Evolutionary conservation across 495 filamentous ascomycete genomes (phyloP).

Genomic region (Penicillium turbatum): DNA sequence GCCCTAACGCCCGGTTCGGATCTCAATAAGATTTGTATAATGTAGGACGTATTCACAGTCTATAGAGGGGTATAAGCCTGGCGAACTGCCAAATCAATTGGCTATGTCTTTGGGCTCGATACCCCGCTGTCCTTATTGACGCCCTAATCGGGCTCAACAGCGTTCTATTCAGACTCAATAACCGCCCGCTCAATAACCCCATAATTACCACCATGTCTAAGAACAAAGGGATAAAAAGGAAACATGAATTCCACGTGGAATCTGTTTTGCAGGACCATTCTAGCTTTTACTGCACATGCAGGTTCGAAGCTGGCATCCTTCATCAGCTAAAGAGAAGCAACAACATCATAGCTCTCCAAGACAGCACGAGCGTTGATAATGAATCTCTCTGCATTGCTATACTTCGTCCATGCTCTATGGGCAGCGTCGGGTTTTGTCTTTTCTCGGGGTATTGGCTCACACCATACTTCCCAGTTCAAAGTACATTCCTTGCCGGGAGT

Average conservation of each 20-base stretch:
- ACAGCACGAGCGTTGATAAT: constrained; percentile 3
- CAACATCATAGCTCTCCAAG: neutral
- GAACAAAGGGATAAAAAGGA: constrained; percentile 1
- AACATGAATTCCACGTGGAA: constrained; percentile 1
- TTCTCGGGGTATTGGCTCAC: neutral
- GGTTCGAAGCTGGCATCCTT: neutral
- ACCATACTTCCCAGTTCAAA: constrained; percentile 21
- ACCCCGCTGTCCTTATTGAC: constrained; percentile 16
- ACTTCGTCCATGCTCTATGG: constrained; percentile 21
- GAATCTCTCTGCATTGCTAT: constrained; percentile 19
- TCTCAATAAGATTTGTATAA: neutral
- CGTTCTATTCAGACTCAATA: constrained; percentile 17
- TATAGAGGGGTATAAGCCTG: neutral
- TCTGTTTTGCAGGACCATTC: neutral
- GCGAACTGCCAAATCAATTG: neutral
- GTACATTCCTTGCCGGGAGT: constrained; percentile 30
- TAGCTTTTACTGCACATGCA: neutral
- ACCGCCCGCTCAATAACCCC: constrained; percentile 2
- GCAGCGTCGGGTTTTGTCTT: constrained; percentile 9
- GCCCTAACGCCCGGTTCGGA: neutral
- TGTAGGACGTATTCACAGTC: neutral
- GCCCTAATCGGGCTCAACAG: constrained; percentile 20
- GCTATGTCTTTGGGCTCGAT: neutral
- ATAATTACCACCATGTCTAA: neutral
- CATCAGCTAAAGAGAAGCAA: neutral